Conservation (phyloP, 106 monocot genomes). For the Dendrobium officinale region DNA sequence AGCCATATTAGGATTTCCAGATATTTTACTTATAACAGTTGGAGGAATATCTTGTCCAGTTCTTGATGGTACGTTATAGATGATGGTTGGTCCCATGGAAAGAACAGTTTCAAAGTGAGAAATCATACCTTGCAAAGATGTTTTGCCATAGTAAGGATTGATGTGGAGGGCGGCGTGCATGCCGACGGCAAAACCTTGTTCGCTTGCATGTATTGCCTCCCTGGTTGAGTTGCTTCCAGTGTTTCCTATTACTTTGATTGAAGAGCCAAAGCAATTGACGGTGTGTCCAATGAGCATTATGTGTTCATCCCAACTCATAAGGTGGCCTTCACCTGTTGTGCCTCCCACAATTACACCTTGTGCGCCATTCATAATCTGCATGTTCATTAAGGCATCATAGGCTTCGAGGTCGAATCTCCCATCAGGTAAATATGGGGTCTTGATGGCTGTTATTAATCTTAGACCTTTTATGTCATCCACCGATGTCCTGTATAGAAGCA, state of each 20-base stretch:
- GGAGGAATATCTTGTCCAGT: constrained; percentile 88
- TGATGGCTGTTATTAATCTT: constrained; percentile 80
- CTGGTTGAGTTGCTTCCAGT: constrained; percentile 92
- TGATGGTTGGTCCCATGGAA: constrained; percentile 85
- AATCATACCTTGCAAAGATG: constrained; percentile 63
- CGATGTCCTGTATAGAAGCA: constrained; percentile 47
- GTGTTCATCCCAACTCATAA: constrained; percentile 99
- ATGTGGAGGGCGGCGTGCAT: constrained; percentile 94
- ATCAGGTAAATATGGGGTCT: constrained; percentile 91
- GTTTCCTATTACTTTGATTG: constrained; percentile 85
- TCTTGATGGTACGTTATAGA: constrained; percentile 81
- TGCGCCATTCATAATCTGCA: constrained; percentile 66
- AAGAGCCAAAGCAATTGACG: constrained; percentile 83
- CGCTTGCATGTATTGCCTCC: constrained; percentile 82
- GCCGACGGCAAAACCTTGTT: constrained; percentile 92
- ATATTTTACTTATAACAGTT: constrained; percentile 36
- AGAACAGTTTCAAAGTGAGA: constrained; percentile 71
- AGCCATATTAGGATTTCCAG: constrained; percentile 48
- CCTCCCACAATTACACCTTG: constrained; percentile 95
- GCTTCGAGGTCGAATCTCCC: constrained; percentile 92
- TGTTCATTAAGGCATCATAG: constrained; percentile 63
- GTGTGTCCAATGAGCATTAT: constrained; percentile 94
- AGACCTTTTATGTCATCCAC: constrained; percentile 69
- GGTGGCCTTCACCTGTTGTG: constrained; percentile 92
- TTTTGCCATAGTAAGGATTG: constrained; percentile 94